Conservation (phyloP, 1,139 yeast genomes). For the Eremothecium sinecaudum region DNA sequence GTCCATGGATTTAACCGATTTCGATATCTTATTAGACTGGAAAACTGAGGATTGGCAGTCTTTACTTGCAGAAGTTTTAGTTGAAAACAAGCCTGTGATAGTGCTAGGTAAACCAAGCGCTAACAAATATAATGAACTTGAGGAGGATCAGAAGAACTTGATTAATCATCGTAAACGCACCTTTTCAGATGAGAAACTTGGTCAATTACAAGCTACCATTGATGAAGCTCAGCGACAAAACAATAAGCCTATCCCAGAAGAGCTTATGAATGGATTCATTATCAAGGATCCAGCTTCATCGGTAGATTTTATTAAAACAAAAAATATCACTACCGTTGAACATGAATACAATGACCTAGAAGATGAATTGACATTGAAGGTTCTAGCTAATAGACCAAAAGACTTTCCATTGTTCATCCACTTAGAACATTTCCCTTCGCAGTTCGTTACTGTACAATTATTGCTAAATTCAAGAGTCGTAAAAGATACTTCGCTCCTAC, state of each 20-base stretch:
- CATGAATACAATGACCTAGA: constrained; percentile 26
- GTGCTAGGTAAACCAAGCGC: constrained; percentile 71
- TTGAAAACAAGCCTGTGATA: constrained; percentile 62
- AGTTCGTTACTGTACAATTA: constrained; percentile 65
- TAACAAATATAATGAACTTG: constrained; percentile 44
- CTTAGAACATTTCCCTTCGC: constrained; percentile 70
- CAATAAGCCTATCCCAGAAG: constrained; percentile 66
- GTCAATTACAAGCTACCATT: constrained; percentile 41
- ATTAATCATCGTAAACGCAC: constrained; percentile 40
- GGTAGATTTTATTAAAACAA: constrained; percentile 64
- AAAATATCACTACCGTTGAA: constrained; percentile 39
- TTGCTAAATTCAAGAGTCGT: constrained; percentile 57
- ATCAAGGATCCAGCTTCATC: constrained; percentile 63
- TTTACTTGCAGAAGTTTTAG: constrained; percentile 44
- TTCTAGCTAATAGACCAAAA: constrained; percentile 33
- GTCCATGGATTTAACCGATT: constrained; percentile 52
- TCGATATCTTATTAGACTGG: constrained; percentile 55
- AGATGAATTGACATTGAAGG: constrained; percentile 27
- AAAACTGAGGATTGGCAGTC: constrained; percentile 55
- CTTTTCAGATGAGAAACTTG: constrained; percentile 56
- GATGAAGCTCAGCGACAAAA: constrained; percentile 58
- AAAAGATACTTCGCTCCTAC: constrained; percentile 43
- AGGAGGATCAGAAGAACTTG: constrained; percentile 43
- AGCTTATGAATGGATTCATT: constrained; percentile 48
- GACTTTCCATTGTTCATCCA: constrained; percentile 64